These are phyloP conservation scores for Jaltomata sinuosa DNA, from an alignment of 257 asterid species.

Conservation along the genomic window DNA sequence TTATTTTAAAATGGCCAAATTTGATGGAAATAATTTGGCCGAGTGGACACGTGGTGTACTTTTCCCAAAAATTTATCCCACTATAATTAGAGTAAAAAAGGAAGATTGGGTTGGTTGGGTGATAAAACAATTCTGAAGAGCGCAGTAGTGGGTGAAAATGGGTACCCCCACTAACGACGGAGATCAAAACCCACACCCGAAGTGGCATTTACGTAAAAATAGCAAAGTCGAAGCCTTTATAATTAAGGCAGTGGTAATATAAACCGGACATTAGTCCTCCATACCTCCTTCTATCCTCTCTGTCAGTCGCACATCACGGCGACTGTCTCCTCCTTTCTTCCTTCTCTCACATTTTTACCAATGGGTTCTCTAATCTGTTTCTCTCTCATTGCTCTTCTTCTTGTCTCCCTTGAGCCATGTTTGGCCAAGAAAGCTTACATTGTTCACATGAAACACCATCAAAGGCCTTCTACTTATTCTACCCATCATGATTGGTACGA, in stretches of 20 bases:
- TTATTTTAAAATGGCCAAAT: no score
- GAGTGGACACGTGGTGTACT: no score
- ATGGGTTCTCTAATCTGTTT: constrained; percentile 18
- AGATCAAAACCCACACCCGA: background rate
- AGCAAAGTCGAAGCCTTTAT: background rate
- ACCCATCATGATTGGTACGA: constrained; percentile 31
- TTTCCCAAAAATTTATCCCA: no score
- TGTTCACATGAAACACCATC: constrained; percentile 29
- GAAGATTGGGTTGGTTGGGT: background rate
- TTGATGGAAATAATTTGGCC: no score
- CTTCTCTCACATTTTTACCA: background rate
- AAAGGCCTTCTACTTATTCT: constrained; percentile 19
- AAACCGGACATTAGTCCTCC: constrained; percentile 22
- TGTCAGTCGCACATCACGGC: constrained; percentile 20
- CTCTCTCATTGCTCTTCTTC: background rate
- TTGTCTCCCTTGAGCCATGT: constrained; percentile 11
- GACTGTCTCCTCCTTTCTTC: constrained; percentile 1
- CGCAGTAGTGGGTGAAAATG: background rate
- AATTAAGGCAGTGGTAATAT: background rate
- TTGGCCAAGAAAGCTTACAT: constrained; percentile 23
- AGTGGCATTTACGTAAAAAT: constrained; percentile 14
- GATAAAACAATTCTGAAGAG: background rate
- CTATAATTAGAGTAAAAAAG: background rate
- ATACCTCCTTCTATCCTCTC: background rate
- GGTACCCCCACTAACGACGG: background rate